Conservation (phyloP, 2,329 filamentous ascomycete species). For the Ascochyta lentis region DNA sequence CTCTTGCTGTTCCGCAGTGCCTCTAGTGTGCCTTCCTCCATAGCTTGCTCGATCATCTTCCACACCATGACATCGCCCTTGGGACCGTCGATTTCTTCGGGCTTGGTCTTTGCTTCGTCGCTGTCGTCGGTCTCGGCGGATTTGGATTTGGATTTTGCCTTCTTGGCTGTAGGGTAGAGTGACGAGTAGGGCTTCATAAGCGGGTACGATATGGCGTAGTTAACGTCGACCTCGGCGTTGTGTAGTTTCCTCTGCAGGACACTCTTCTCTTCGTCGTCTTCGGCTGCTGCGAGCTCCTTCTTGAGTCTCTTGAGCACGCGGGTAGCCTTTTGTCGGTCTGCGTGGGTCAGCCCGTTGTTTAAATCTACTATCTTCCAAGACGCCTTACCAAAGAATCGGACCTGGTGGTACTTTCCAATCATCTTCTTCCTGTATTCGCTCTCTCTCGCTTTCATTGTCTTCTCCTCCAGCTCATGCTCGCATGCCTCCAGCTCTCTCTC, state of each 20-base stretch:
- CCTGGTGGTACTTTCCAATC: slow-evolving; percentile 82
- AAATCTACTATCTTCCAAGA: background rate
- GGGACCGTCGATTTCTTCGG: slow-evolving; percentile 45
- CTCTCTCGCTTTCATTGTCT: slow-evolving; percentile 55
- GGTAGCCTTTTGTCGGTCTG: slow-evolving; percentile 76
- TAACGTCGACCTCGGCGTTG: slow-evolving; percentile 73
- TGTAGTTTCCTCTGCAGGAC: slow-evolving; percentile 65
- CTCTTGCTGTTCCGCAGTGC: slow-evolving; percentile 61
- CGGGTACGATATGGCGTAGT: slow-evolving; percentile 77
- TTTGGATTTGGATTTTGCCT: slow-evolving; percentile 16
- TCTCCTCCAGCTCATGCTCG: slow-evolving; percentile 64
- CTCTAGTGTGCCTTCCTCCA: slow-evolving; percentile 64
- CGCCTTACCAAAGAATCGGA: slow-evolving; percentile 77
- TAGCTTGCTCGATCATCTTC: slow-evolving; percentile 69
- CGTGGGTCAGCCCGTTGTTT: slow-evolving; percentile 10
- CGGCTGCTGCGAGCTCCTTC: slow-evolving; percentile 60
- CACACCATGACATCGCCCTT: slow-evolving; percentile 68
- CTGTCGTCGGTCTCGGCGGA: slow-evolving; percentile 31
- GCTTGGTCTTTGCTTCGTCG: slow-evolving; percentile 37
- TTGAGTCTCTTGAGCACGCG: slow-evolving; percentile 70
- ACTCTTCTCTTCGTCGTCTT: slow-evolving; percentile 60
- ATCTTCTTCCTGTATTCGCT: slow-evolving; percentile 71
- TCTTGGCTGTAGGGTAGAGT: slow-evolving; percentile 54
- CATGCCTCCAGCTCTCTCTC: slow-evolving; percentile 75
- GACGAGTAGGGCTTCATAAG: slow-evolving; percentile 73